Conservation (phyloP, 148 eudicot species). For the Pouteria glomerata region DNA sequence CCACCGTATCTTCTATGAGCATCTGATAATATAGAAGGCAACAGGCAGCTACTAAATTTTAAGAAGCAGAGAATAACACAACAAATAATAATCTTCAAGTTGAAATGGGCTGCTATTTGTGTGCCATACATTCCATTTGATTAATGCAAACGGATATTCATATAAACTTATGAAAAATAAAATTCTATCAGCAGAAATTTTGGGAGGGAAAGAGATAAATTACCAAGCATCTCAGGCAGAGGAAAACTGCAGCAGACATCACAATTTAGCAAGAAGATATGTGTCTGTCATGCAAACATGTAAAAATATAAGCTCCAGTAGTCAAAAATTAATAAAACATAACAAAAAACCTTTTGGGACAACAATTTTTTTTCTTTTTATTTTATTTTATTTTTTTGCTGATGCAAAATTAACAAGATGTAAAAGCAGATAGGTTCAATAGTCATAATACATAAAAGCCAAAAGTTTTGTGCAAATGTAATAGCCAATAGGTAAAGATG, state of each 20-base stretch:
- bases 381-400: too few species aligned
- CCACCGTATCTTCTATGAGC: conserved; percentile 66
- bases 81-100: not conserved
- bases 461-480: conserved; percentile 6
- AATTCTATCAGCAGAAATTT: not conserved
- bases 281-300: conserved; percentile 48
- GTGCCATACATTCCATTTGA: too few species aligned
- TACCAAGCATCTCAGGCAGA: conserved; percentile 93
- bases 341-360: not conserved
- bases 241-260: conserved; percentile 99
- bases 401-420: too few species aligned
- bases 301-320: not conserved
- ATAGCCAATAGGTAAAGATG: conserved; percentile 9
- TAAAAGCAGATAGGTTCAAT: not conserved
- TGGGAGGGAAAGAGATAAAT: conserved; percentile 2
- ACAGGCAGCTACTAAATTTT: conserved; percentile 7
- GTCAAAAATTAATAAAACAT: not conserved
- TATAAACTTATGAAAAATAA: too few species aligned
- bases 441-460: too few species aligned
- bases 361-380: not conserved
- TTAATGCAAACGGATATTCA: too few species aligned
- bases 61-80: conserved; percentile 4
- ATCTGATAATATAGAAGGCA: conserved; percentile 33
- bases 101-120: too few species aligned
- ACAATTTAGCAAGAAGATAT: conserved; percentile 85